Evolutionary conservation across 2,329 filamentous ascomycete genomes (phyloP), one percentile per base, ranked within the genome.

Genomic region (Nannizzia gypsea): DNA sequence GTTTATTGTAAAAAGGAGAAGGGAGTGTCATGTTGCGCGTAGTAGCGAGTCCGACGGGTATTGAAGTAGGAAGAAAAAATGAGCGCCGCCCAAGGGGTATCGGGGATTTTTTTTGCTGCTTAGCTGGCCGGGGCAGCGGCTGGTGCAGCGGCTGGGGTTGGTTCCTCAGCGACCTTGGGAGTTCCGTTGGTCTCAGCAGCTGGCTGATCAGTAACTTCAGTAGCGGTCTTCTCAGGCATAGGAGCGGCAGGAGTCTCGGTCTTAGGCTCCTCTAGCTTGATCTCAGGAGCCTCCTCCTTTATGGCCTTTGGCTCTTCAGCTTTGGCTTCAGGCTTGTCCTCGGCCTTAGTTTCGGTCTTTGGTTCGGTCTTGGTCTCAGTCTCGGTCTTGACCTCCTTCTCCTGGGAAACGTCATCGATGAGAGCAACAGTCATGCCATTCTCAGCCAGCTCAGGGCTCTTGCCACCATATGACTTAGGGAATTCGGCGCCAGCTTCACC

Each of bases 401-500:
- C 63, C 54, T 64, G 60, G 5, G 61, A 11, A 56, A 61, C 11
- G 57, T 71, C 69, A n/a, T 68, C 62, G 15, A 63, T 61, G 5
- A 75, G 64, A 4, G 65, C 64, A 24, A 74, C 68, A 8, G 69
- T 69, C 20, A 66, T 64, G 9, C 68, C 72, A 42, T 61, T 66
- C 1, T 74, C 77, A 57, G 74, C 72, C 61, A 85, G 69, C n/a
- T 75, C 72, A 2, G 71, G 70, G 6, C 83, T 86, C 66, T 85
- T 84, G 26, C 91, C 92, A 60, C 91, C 92, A 69, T 96, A 96
- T 63, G 81, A 83, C 64, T 81, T 80, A 1, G 90, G 90, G 56
- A 96, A 75, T 52, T 81, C 79, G 55, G 81, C 76, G 11, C 82
- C 84, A 60, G 93, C 77, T 2, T 68, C 69, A 55, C 77, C 73